Percentiles rank a stretch among this genome's conserved stretches.
These are phyloP conservation scores for Lactifluus echinatus DNA, from an alignment of 768 basidiomycete species.

Conservation along the genomic window DNA sequence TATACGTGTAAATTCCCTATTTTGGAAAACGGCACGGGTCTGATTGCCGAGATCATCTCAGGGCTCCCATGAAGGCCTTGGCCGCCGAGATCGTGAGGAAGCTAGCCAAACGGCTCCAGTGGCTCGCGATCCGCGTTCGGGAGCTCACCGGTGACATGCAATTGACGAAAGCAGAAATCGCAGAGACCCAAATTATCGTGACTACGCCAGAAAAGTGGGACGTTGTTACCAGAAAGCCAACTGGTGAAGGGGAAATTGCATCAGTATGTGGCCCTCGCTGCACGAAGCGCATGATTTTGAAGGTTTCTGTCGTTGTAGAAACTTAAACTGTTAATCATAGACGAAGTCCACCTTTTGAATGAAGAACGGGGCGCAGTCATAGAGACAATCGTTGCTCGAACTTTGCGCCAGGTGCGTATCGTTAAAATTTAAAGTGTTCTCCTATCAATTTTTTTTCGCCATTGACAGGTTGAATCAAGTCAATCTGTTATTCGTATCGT, in stretches of 20 bases:
- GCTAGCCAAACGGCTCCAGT: slow-evolving; percentile 77
- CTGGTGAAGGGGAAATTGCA: slow-evolving; percentile 93
- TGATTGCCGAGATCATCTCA: slow-evolving; percentile 24
- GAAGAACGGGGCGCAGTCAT: slow-evolving; percentile 98
- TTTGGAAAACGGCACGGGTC: background rate
- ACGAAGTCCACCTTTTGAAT: slow-evolving; percentile 94
- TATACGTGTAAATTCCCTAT: slow-evolving; percentile 68
- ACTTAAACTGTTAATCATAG: slow-evolving; percentile 91
- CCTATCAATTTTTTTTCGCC: background rate
- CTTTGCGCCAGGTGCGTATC: slow-evolving; percentile 64
- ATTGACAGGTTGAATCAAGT: slow-evolving; percentile 78
- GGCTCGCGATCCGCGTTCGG: slow-evolving; percentile 79
- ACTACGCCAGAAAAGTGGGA: slow-evolving; percentile 99
- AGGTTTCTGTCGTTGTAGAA: slow-evolving; percentile 39
- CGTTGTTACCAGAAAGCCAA: slow-evolving; percentile 94
- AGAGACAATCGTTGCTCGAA: slow-evolving; percentile 95
- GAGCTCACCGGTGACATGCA: slow-evolving; percentile 94
- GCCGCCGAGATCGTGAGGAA: slow-evolving; percentile 95
- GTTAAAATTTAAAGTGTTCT: background rate
- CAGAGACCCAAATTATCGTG: slow-evolving; percentile 93
- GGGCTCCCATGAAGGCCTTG: slow-evolving; percentile 97
- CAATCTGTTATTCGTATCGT: slow-evolving; percentile 96
- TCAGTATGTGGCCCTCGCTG: slow-evolving; percentile 44
- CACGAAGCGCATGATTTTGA: background rate
- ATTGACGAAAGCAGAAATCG: slow-evolving; percentile 86